These are phyloP conservation scores for Agaricus sinodeliciosus DNA, from an alignment of 768 basidiomycete species.

Conservation along the genomic window DNA sequence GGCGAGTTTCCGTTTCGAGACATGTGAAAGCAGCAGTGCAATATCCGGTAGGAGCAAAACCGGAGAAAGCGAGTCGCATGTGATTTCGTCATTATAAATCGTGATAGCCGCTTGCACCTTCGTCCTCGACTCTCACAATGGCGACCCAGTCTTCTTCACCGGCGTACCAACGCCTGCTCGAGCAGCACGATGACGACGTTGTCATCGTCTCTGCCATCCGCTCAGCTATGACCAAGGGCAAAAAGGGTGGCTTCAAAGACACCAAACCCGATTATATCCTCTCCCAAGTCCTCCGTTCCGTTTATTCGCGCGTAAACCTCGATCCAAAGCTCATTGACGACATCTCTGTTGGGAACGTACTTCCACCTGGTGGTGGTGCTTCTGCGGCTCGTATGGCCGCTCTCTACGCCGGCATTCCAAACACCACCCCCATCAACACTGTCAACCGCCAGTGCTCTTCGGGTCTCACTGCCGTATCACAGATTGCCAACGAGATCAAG, in stretches of 20 bases:
- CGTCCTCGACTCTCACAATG: conserved; percentile 20
- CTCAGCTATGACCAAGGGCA: conserved; percentile 86
- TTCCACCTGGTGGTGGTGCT: conserved; percentile 83
- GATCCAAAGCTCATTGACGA: conserved; percentile 83
- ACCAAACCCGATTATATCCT: conserved; percentile 80
- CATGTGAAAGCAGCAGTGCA: background rate
- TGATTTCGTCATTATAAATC: conserved; percentile 10
- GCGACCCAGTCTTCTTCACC: conserved; percentile 26
- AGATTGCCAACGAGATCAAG: conserved; percentile 75
- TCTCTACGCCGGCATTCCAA: conserved; percentile 79
- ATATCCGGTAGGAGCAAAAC: background rate
- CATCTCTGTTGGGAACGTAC: conserved; percentile 81
- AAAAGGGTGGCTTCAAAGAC: conserved; percentile 89
- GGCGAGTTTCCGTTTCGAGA: background rate
- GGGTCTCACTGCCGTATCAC: conserved; percentile 75
- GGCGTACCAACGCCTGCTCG: conserved; percentile 54
- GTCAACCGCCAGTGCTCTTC: conserved; percentile 90
- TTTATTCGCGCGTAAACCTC: conserved; percentile 58
- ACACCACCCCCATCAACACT: conserved; percentile 67
- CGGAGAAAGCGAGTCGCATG: background rate
- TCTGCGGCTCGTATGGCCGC: conserved; percentile 80
- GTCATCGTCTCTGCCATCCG: conserved; percentile 87
- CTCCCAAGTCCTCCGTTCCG: conserved; percentile 68
- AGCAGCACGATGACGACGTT: conserved; percentile 78
- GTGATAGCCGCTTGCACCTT: conserved; percentile 1